Conservation (phyloP, 1,284 basidiomycete species). For the Exobasidium cylindrosporum region DNA sequence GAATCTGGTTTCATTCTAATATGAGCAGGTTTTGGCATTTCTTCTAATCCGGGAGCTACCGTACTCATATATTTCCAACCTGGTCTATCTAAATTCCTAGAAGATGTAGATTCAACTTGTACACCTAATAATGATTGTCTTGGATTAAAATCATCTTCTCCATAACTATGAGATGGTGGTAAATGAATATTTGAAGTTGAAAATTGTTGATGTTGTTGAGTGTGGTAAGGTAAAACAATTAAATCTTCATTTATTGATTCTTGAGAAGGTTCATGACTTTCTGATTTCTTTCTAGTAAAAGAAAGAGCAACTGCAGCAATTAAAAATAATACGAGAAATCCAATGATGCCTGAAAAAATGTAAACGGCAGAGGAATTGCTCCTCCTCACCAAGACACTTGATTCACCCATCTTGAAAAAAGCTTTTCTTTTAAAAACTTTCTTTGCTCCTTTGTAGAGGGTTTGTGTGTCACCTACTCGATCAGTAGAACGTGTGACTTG, state of each 20-base stretch:
- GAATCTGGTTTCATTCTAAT: too few relatives aligned
- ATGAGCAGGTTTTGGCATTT: too few relatives aligned
- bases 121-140: not conserved
- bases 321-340: not conserved
- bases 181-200: not conserved
- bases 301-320: not conserved
- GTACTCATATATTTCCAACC: not conserved
- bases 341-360: not conserved
- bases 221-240: not conserved
- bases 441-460: not conserved
- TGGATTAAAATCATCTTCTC: not conserved
- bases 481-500: not conserved
- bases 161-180: not conserved
- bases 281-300: not conserved
- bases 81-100: not conserved
- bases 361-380: not conserved
- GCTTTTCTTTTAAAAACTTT: not conserved
- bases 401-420: too few relatives aligned
- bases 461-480: not conserved
- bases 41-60: not conserved
- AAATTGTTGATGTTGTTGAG: not conserved
- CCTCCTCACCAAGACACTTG: not conserved
- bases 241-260: not conserved
- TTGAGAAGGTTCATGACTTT: not conserved
- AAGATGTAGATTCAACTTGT: not conserved